Base-by-base conservation (phyloP, 345 rosid species). In the Salix viminalis region DNA sequence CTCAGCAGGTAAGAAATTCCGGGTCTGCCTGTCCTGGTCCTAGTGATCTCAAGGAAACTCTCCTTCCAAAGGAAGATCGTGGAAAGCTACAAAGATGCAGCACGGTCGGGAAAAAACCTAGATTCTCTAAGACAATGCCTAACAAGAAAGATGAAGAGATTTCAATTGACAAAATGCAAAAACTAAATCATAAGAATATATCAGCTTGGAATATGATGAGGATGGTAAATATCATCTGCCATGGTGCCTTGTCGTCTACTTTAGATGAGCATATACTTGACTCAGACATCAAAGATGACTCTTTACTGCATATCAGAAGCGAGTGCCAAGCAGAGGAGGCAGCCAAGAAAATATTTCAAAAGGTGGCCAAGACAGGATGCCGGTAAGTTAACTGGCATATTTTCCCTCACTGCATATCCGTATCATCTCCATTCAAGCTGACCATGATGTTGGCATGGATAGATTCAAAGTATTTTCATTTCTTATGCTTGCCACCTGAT, bases 181-280 rank as follows among this genome's bases (percentile, higher is more conserved):
- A 80, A 72, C 74, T 85, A 65, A 83, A 81, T 64, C 83, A 74
- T 72, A 87, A 78, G 79, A 84, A 83, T 30, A 67, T 83, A 15
- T 84, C 87, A 10, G 85, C 82, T 68, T 86, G 83, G 90, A 80
- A 83, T 62, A 80, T 87, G 86, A 83, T 74, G 71, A 82, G 79
- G 82, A 83, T 86, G 89, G 68, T 86, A 19, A 67, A 81, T 26
- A 77, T 86, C 13, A 28, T 84, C 66, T 77, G 84, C 15, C 87
- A 69, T 3, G 84, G 83, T 3, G 39, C 76, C 6, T 75, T 89
- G 65, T 81, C 79, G 65, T 81, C 81, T 28, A 89, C 90, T 5
- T 61, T 87, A 78, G 90, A 89, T 79, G 89, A 87, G 73, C 82
- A 83, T 23, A 82, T 87, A 70, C 79, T 83, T 16, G 79, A 80